Base-by-base conservation (phyloP, 176 grass and related monocot genomes). In the Cenchrus fungigraminus region DNA sequence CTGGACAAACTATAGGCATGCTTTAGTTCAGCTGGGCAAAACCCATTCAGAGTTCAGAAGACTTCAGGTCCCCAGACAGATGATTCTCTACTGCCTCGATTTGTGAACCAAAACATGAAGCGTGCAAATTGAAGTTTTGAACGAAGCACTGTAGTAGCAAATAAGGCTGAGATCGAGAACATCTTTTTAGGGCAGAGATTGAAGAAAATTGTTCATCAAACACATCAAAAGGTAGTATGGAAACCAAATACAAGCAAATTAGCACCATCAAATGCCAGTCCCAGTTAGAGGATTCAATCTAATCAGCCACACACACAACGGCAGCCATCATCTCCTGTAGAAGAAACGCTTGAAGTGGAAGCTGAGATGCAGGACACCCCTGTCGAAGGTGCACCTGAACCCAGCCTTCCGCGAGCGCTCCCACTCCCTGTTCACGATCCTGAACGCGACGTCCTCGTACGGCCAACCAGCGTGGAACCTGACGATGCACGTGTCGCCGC, bases 351-450 rank as follows among this genome's bases (percentile, higher is more conserved):
- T 88, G 49, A 88, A 82, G 42, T 78, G 60, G 43, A 89, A 85
- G 31, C 85, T 77, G 50, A 92, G 86, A n/a, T 34, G 72, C 65
- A 92, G 16, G 28, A 78, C 37, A 8, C 86, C 82, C 43, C 59
- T 70, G 7, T 65, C 73, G 32, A 89, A 86, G 19, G 71, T 83
- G 53, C 73, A 83, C 79, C 52, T 86, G 79, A 92, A 92, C 52
- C 86, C 90, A 2, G 47, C 31, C 60, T 88, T 86, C 42, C 49
- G 28, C 6, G 83, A 78, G 76, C 63, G 78, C 68, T 89, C 90
- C 86, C 90, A 86, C 49, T 86, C 82, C 73, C 71, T 83, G 58
- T 92, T 92, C 50, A 86, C 46, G 9, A 89, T 86, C 46, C 82
- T 59, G 78, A 89, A 92, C 66, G 68, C 78, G 16, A 89, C 25